Evolutionary conservation across 1,284 basidiomycete genomes (phyloP).

Genomic region (Cutaneotrichosporon curvatum): DNA sequence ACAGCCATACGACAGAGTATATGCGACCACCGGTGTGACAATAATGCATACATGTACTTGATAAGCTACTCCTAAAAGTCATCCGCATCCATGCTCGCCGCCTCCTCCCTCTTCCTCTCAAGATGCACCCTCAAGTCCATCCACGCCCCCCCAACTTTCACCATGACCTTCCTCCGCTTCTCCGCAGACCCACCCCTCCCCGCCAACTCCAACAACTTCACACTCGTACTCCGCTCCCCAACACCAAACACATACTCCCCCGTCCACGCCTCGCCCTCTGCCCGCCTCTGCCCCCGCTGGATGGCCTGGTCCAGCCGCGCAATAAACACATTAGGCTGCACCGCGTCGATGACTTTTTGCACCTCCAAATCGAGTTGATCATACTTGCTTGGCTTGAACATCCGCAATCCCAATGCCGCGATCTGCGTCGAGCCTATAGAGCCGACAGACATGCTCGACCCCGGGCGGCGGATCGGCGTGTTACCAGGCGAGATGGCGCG

Average conservation of each 20-base stretch:
- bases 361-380: slow-evolving; percentile 40
- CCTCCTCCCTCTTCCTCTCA: slow-evolving; percentile 15
- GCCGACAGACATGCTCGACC: slow-evolving; percentile 22
- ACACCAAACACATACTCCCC: slow-evolving; percentile 42
- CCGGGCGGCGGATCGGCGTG: slow-evolving; percentile 17
- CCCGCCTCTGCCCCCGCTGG: slow-evolving; percentile 32
- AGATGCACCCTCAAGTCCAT: slow-evolving; percentile 23
- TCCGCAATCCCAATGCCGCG: slow-evolving; percentile 11
- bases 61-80: too few species aligned
- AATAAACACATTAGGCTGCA: slow-evolving; percentile 26
- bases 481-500: slow-evolving; percentile 25
- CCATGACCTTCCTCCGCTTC: slow-evolving; percentile 31
- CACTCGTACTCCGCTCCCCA: slow-evolving; percentile 24
- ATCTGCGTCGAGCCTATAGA: neutral
- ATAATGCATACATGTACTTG: too few species aligned
- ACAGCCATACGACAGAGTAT: too few species aligned
- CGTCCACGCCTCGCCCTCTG: slow-evolving; percentile 39
- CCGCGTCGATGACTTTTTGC: slow-evolving; percentile 20
- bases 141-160: slow-evolving; percentile 33
- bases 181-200: slow-evolving; percentile 10
- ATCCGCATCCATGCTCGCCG: too few species aligned
- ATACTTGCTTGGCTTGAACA: slow-evolving; percentile 36
- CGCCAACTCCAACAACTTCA: slow-evolving; percentile 32
- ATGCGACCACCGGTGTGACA: too few species aligned
- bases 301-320: slow-evolving; percentile 35